A percentile compares a stretch with the other conserved stretches of the same genome.
phyloP scores from a whole-genome alignment of 148 eudicot genomes.

The Pouteria glomerata region DNA sequence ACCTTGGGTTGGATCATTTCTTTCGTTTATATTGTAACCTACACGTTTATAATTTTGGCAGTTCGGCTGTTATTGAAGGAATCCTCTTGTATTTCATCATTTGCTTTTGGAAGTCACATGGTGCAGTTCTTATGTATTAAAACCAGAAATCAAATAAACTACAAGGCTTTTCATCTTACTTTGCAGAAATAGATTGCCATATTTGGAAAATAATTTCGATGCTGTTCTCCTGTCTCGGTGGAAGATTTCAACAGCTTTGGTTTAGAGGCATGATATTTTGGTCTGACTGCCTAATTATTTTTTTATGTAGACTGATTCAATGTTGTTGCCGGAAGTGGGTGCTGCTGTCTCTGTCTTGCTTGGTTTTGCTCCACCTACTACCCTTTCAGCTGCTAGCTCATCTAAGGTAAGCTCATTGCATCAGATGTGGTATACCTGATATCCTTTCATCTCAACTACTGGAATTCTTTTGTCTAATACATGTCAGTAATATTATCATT shows the following conservation, averaged over 20 bases:
- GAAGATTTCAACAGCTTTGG: not conserved
- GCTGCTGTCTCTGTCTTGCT: conserved; percentile 89
- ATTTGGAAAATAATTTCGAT: not conserved
- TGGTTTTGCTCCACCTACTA: conserved; percentile 77
- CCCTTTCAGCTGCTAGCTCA: conserved; percentile 69
- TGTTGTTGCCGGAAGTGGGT: conserved; percentile 71
- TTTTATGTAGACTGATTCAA: conserved; percentile 36
- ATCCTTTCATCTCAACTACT: conserved; percentile 2
- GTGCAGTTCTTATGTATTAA: not conserved
- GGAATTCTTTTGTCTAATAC: not conserved
- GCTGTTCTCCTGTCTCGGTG: not conserved
- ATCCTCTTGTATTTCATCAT: not conserved
- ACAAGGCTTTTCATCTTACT: not conserved
- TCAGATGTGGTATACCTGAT: not conserved
- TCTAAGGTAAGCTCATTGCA: conserved; percentile 43
- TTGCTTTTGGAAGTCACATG: conserved; percentile 6
- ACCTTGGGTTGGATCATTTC: no score
- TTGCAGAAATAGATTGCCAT: not conserved
- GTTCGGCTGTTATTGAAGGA: not conserved
- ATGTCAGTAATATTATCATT: not conserved
- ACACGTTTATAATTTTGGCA: no score
- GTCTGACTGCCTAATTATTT: conserved; percentile 8
- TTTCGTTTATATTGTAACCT: no score
- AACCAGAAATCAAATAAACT: not conserved
- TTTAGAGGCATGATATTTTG: conserved; percentile 6